Base-by-base conservation (phyloP, 768 basidiomycete genomes). In the Hysterangium stoloniferum region DNA sequence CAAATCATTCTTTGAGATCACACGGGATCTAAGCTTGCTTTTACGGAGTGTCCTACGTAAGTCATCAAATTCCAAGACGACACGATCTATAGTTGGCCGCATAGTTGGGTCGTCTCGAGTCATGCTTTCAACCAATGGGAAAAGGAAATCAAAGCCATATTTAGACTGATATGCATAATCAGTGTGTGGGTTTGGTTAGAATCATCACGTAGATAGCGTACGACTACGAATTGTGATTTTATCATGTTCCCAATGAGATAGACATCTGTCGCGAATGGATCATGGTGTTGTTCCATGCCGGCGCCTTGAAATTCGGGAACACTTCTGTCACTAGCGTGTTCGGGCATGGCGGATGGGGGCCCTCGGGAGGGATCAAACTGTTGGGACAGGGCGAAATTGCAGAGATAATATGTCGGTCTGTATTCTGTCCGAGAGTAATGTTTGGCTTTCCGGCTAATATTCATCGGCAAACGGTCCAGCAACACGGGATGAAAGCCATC, bases 371-470 rank as follows among this genome's bases (percentile, higher is more conserved):
- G 63, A 1, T 52, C 56, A 36, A 65, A 71, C 1, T 44, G 56
- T 1, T 59, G 48, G 0, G 70, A 69, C 1, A 70, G 33, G 0
- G 66, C 68, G 9, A 70, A 69, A 45, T 70, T 69, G 25, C 68
- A 69, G 41, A 68, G 47, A 35, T 59, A 66, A 45, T 71, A 71
- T 41, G 61, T 64, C 0, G 56, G 54, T 0, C 66, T 64, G 1
- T 53, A 52, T 13, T 53, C 41, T 4, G 67, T 69, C 17, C 67
- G 66, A 0, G 61, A 64, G 31, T 47, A 59, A 29, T 61, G 56
- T 3, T 58, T 63, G 0, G 62, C 62, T 4, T 11, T 24, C 0
- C 63, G 57, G 2, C 47, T 55, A 20, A 55, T 54, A 24, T 69
- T 60, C 1, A 56, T 52, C 42, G 59, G 54, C 57, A 58, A 40